phyloP scores from a whole-genome alignment of 495 filamentous ascomycete genomes.

The Penicillium macrosclerotiorum region DNA sequence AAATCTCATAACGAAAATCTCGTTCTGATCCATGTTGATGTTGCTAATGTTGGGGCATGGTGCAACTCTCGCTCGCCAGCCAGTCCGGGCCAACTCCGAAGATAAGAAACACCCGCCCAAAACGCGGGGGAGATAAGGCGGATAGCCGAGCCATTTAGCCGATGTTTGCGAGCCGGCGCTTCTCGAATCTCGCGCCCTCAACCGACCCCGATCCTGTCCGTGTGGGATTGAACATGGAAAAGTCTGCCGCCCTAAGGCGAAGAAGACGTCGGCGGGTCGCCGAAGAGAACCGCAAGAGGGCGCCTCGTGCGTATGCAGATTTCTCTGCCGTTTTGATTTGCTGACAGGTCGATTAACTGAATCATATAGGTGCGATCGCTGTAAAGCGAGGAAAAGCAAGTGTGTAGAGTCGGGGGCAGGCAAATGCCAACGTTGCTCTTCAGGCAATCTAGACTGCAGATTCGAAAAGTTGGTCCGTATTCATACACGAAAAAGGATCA shows the following conservation, averaged over 20 bases:
- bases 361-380: constrained; percentile 18
- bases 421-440: constrained; percentile 17
- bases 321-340: neutral
- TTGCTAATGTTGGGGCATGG: no score
- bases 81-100: no score
- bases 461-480: constrained; percentile 9
- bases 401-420: constrained; percentile 12
- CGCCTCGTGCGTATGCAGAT: constrained; percentile 16
- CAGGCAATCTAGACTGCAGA: constrained; percentile 10
- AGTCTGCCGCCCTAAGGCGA: constrained; percentile 1
- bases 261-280: constrained; percentile 14
- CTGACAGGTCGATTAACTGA: neutral
- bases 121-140: constrained; percentile 5
- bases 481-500: neutral
- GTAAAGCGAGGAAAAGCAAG: constrained; percentile 21
- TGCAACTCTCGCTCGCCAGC: no score
- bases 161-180: no score
- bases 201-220: neutral
- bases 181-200: no score
- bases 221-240: neutral
- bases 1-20: no score
- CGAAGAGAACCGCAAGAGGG: constrained; percentile 22
- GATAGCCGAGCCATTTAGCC: neutral
- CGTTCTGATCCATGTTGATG: no score
- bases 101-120: no score